Percentiles rank a stretch among this genome's conserved stretches.
These are phyloP conservation scores for Persicaria tinctoria DNA, from an alignment of 148 eudicot species.

Conservation along the genomic window DNA sequence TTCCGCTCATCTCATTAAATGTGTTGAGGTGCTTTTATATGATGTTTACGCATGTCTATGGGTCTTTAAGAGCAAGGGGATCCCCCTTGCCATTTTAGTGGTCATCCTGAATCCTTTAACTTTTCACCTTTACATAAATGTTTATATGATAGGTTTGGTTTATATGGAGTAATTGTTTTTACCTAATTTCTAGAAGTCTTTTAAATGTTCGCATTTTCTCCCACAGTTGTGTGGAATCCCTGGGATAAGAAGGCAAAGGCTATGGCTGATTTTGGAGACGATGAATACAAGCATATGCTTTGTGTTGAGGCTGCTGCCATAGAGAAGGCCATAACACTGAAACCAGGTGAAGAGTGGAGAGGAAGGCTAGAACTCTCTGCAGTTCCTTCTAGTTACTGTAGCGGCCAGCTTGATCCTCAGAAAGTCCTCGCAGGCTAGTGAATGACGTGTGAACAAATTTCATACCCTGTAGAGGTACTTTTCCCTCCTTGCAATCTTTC, in stretches of 20 bases:
- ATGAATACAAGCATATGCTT: conserved; percentile 82
- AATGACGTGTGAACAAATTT: conserved; percentile 17
- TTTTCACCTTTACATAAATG: background rate
- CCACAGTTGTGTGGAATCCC: conserved; percentile 90
- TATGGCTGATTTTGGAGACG: conserved; percentile 82
- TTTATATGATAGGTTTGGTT: background rate
- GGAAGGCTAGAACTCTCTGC: conserved; percentile 78
- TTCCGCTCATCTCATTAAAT: background rate
- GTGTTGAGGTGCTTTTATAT: background rate
- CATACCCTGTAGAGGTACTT: conserved; percentile 39
- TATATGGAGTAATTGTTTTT: background rate
- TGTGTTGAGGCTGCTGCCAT: conserved; percentile 90
- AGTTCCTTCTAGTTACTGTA: conserved; percentile 86
- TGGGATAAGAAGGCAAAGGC: conserved; percentile 95
- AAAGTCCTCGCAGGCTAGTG: conserved; percentile 48
- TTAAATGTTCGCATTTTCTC: conserved; percentile 4
- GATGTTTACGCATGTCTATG: too few relatives aligned
- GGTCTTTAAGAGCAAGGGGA: too few relatives aligned
- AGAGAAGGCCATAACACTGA: conserved; percentile 73
- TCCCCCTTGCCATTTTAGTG: too few relatives aligned
- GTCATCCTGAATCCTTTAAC: background rate
- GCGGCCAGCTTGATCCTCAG: conserved; percentile 82
- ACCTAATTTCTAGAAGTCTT: background rate
- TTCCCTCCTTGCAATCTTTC: background rate
- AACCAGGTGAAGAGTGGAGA: conserved; percentile 93